phyloP scores from a whole-genome alignment of 768 basidiomycete species.

The Saitozyma sp. region DNA sequence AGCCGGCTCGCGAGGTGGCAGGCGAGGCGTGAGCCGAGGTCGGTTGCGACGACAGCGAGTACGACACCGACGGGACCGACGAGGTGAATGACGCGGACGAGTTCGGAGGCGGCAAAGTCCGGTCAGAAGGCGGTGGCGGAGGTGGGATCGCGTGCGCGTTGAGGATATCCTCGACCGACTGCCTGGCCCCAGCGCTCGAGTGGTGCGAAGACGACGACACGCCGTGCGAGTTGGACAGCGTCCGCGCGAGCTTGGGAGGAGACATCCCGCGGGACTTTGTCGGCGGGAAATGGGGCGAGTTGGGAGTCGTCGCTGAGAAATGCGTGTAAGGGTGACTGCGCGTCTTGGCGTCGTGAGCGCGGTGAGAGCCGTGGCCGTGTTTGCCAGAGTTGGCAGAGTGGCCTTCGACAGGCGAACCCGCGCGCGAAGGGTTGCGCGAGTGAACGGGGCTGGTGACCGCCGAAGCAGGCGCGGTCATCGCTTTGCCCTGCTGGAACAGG shows the following conservation, averaged over 20 bases:
- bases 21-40: slow-evolving; percentile 48
- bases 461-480: slow-evolving; percentile 48
- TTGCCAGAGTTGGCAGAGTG: slow-evolving; percentile 50
- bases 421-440: slow-evolving; percentile 42
- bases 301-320: slow-evolving; percentile 29
- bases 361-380: slow-evolving; percentile 47
- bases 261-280: slow-evolving; percentile 35
- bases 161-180: slow-evolving; percentile 53
- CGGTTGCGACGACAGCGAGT: slow-evolving; percentile 40
- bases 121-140: slow-evolving; percentile 35
- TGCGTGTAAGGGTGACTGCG: slow-evolving; percentile 46
- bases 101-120: slow-evolving; percentile 48
- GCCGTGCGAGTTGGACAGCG: slow-evolving; percentile 19
- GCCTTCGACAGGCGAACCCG: slow-evolving; percentile 47
- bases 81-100: slow-evolving; percentile 31
- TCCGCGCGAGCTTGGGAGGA: slow-evolving; percentile 32
- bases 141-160: slow-evolving; percentile 46
- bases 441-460: slow-evolving; percentile 37
- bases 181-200: slow-evolving; percentile 9
- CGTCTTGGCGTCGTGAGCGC: slow-evolving; percentile 46
- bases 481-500: slow-evolving; percentile 39
- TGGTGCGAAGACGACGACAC: no score
- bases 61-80: slow-evolving; percentile 25
- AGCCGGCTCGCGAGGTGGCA: slow-evolving; percentile 39
- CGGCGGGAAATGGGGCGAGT: slow-evolving; percentile 41